phyloP scores from a whole-genome alignment of 2,329 filamentous ascomycete genomes.

The Chalaropsis ovoidea region DNA sequence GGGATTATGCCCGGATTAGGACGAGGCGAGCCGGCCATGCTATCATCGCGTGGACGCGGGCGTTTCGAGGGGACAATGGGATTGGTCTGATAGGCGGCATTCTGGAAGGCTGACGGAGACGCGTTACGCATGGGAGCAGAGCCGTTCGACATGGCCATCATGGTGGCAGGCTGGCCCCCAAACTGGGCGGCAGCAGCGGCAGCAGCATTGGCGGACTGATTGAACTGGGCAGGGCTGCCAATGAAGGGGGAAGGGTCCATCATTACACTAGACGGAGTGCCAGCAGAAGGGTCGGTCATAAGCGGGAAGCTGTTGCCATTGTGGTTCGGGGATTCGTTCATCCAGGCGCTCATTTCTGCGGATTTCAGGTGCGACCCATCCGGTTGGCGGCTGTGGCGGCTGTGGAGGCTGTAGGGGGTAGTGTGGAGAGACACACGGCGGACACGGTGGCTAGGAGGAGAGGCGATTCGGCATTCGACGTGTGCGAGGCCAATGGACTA shows the following conservation, averaged over 20 bases:
- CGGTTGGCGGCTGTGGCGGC: neutral
- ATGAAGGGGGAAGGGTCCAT: slow-evolving; percentile 56
- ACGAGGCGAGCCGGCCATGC: slow-evolving; percentile 69
- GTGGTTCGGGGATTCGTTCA: slow-evolving; percentile 60
- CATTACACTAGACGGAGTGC: slow-evolving; percentile 40
- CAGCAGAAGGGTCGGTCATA: slow-evolving; percentile 51
- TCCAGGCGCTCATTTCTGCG: slow-evolving; percentile 54
- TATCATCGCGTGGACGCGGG: slow-evolving; percentile 70
- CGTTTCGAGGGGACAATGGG: slow-evolving; percentile 84
- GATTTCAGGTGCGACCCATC: neutral
- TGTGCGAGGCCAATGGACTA: neutral
- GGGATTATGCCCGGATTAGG: slow-evolving; percentile 64
- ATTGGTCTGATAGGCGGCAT: slow-evolving; percentile 72
- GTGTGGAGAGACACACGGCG: neutral
- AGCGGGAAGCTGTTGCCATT: slow-evolving; percentile 60
- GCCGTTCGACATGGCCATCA: slow-evolving; percentile 27
- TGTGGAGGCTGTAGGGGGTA: neutral
- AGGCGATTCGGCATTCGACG: neutral
- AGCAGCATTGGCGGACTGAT: slow-evolving; percentile 32
- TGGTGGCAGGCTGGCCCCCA: slow-evolving; percentile 38
- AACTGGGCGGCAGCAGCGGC: slow-evolving; percentile 39
- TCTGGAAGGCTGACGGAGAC: slow-evolving; percentile 62
- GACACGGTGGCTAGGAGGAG: neutral
- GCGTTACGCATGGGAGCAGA: slow-evolving; percentile 67
- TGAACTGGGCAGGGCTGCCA: slow-evolving; percentile 48